These are phyloP conservation scores for Limnanthes douglasii DNA, from an alignment of 345 rosid genomes.

Conservation along the genomic window DNA sequence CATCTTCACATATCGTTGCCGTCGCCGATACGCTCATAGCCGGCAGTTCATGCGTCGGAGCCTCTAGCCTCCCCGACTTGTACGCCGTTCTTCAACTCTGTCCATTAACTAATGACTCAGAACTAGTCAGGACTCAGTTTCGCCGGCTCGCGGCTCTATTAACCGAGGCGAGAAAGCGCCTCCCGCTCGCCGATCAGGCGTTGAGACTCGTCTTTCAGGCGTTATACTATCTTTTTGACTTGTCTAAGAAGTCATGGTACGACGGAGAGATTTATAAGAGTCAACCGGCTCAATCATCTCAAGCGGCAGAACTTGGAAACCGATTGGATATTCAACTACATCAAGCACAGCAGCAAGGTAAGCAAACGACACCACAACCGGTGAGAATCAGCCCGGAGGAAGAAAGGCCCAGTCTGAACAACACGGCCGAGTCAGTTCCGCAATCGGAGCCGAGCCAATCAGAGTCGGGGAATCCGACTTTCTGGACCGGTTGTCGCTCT, in stretches of 20 bases:
- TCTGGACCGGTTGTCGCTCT: no score
- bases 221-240: constrained; percentile 58
- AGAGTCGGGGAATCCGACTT: no score
- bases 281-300: no score
- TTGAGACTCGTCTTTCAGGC: constrained; percentile 62
- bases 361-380: no score
- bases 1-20: constrained; percentile 57
- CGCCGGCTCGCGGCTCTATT: constrained; percentile 55
- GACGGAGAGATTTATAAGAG: constrained; percentile 55
- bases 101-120: constrained; percentile 41
- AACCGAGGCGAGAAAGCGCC: constrained; percentile 38
- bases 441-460: no score
- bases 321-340: no score
- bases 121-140: constrained; percentile 65
- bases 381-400: no score
- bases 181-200: constrained; percentile 61
- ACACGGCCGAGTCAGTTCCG: no score
- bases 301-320: no score
- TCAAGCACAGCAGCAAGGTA: no score
- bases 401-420: no score
- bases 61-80: constrained; percentile 30
- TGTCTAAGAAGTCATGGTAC: constrained; percentile 48
- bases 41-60: constrained; percentile 26
- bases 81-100: constrained; percentile 68
- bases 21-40: constrained; percentile 74